A percentile compares a stretch with the other conserved stretches of the same genome.
Evolutionary conservation across 2,329 filamentous ascomycete genomes (phyloP).

Genomic region (Calonectria pauciramosa): DNA sequence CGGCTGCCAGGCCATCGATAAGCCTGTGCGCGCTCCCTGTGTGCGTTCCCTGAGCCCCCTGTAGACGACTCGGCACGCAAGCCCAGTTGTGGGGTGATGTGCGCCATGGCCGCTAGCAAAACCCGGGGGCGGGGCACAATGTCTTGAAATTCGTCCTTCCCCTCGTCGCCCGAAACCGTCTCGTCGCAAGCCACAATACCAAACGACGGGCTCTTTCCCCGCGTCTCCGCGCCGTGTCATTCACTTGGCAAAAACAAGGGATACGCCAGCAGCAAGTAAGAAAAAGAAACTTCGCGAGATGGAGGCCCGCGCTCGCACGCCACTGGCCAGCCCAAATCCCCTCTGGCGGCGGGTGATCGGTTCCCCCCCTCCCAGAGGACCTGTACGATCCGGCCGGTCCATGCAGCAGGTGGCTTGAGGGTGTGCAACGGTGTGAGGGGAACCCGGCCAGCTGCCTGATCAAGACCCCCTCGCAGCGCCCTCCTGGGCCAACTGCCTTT

Average conservation of each 20-base stretch:
- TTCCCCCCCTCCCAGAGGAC: constrained; percentile 11
- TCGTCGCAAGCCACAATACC: constrained; percentile 12
- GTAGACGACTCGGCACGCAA: not conserved
- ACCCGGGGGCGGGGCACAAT: constrained; percentile 28
- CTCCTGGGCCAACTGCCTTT: not conserved
- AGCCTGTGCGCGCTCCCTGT: not conserved
- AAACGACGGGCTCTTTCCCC: not conserved
- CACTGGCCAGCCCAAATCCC: constrained; percentile 3
- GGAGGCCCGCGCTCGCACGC: not conserved
- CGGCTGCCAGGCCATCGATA: not conserved
- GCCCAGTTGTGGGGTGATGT: constrained; percentile 30
- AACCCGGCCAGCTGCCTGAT: constrained; percentile 26
- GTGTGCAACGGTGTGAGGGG: constrained; percentile 15
- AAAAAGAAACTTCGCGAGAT: not conserved
- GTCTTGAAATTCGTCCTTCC: not conserved
- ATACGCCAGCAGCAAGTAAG: not conserved
- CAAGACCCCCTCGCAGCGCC: constrained; percentile 7
- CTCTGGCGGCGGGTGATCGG: constrained; percentile 23
- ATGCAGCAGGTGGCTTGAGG: constrained; percentile 12
- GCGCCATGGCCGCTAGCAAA: constrained; percentile 27
- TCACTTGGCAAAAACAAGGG: not conserved
- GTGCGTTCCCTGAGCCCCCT: not conserved
- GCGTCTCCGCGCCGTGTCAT: not conserved
- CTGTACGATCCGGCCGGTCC: constrained; percentile 21
- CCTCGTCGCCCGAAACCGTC: not conserved